Evolutionary conservation across 306 rosid species (phyloP), one percentile per base, ranked within the genome.

Genomic region (Dalbergia cochinchinensis): DNA sequence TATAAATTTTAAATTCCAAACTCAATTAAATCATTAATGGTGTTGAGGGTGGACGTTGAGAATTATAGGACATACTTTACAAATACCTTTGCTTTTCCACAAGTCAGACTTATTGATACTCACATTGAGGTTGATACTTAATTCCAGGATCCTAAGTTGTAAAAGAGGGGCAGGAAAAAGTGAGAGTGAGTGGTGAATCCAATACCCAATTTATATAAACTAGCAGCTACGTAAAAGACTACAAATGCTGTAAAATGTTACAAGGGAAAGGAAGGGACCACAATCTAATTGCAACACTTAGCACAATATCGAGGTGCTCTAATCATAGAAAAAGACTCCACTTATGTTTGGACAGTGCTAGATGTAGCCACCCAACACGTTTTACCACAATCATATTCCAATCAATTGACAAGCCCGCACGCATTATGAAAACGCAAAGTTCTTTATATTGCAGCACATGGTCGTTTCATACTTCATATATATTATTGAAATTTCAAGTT

Each of bases 111-210:
- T 22, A 19, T 18, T 50, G 84, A 78, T 77, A 70, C 73, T 77
- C 76, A 74, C 74, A 78, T 44, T 67, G 86, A 78, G 60, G 88
- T 69, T 82, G 91, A 84, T 80, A 71, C 80, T 79, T 66, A 77
- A 73, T 72, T 61, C 69, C 65, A 76, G 87, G 63, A 84, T 84
- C 90, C 85, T 55, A 80, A 68, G 87, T 65, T 74, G 74, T 47
- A 63, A 13, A 71, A 78, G 76, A 67, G 80, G 62, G 77, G 66
- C 61, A 79, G 60, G 58, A 65, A 18, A 39, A 81, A 60, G 80
- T 51, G 80, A 82, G 71, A 86, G 62, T 9, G 81, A 85, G 82
- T 76, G 67, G 87, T 84, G 90, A 83, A 91, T 91, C 96, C 65
- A 79, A 81, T 88, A 86, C 54, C 71, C 64, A 69, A 22, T 76